Evolutionary conservation across 2,329 filamentous ascomycete species (phyloP).

Genomic region (Anisogramma anomala): DNA sequence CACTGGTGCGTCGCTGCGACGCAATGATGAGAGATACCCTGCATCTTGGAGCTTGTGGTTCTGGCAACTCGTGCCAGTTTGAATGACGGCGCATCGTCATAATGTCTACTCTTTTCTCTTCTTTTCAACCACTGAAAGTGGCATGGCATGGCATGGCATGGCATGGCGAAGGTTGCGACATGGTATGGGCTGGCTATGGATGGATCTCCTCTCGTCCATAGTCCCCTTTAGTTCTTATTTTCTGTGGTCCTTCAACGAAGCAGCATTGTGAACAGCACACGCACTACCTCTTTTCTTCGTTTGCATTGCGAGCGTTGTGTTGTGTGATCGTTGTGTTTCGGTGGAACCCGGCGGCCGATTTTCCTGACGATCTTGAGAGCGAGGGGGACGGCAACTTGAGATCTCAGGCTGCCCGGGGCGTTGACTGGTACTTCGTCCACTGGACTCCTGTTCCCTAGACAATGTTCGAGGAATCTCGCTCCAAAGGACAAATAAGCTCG

Average conservation of each 20-base stretch:
- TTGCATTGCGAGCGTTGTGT: not conserved
- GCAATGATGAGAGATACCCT: conserved; percentile 27
- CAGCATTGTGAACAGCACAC: conserved; percentile 13
- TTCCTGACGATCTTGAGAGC: too few species aligned
- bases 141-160: conserved; percentile 5
- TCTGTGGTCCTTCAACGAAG: conserved; percentile 7
- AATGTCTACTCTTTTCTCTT: conserved; percentile 13
- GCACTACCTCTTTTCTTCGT: not conserved
- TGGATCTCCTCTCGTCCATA: conserved; percentile 4
- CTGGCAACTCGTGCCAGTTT: not conserved
- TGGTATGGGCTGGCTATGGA: not conserved
- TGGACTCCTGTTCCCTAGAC: too few species aligned
- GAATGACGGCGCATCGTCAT: conserved; percentile 4
- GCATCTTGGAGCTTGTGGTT: conserved; percentile 5
- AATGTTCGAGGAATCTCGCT: too few species aligned
- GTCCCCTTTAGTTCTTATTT: not conserved
- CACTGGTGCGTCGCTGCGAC: conserved; percentile 87
- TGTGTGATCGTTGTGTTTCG: not conserved
- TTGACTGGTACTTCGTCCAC: too few species aligned
- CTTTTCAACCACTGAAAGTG: not conserved
- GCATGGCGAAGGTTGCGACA: conserved; percentile 2
- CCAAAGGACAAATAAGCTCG: too few species aligned
- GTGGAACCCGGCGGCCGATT: too few species aligned
- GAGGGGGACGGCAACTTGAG: too few species aligned
- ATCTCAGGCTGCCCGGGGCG: too few species aligned